Conservation (phyloP, 192 early-diverging fungal genomes). For the Coemansia sp. region DNA sequence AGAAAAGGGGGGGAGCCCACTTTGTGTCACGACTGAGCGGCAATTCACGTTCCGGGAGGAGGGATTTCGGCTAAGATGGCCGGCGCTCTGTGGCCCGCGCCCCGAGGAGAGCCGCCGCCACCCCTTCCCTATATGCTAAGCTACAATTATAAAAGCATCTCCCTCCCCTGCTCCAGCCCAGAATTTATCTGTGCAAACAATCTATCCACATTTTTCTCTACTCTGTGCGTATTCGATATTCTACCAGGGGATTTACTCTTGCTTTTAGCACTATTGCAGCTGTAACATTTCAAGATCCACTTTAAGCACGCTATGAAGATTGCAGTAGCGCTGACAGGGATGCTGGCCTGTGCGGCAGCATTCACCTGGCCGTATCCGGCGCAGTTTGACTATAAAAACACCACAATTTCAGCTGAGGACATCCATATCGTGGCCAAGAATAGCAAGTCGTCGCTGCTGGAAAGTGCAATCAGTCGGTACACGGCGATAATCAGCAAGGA, state of each 20-base stretch:
- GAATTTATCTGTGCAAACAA: no score
- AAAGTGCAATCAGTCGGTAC: conserved; percentile 52
- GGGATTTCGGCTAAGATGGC: no score
- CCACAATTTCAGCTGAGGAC: conserved; percentile 38
- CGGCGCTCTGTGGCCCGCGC: no score
- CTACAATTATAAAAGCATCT: no score
- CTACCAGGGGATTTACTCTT: no score
- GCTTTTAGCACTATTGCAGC: background rate
- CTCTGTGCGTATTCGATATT: background rate
- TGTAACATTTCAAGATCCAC: background rate
- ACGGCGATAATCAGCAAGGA: conserved; percentile 42
- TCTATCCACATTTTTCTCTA: background rate
- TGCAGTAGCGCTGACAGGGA: conserved; percentile 13
- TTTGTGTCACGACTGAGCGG: background rate
- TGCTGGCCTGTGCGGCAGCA: conserved; percentile 20
- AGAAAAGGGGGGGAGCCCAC: background rate
- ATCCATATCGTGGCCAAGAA: conserved; percentile 39
- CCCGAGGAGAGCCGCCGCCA: no score
- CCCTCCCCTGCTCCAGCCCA: no score
- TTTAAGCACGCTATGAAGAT: conserved; percentile 10
- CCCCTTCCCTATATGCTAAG: no score
- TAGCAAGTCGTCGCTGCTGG: conserved; percentile 48
- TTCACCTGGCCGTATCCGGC: conserved; percentile 47
- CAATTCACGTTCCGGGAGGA: no score
- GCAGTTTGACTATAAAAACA: conserved; percentile 17